Percentiles rank a stretch among this genome's conserved stretches.
Evolutionary conservation across 345 rosid genomes (phyloP).

Genomic region (Sisymbrium irio): DNA sequence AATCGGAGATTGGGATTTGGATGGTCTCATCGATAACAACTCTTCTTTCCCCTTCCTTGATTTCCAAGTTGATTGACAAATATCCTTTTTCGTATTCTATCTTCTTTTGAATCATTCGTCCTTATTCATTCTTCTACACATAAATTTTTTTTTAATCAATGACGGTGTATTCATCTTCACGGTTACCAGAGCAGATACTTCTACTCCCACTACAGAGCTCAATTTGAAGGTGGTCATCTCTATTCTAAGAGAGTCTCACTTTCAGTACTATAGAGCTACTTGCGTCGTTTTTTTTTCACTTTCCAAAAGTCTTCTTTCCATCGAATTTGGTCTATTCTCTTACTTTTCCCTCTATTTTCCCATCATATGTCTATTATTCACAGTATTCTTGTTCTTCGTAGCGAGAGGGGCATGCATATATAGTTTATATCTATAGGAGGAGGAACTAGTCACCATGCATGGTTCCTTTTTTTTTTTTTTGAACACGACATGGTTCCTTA

Average conservation of each 20-base stretch:
- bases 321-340: not conserved
- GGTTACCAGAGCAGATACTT: not conserved
- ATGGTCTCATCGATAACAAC: slow-evolving; percentile 67
- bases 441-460: slow-evolving; percentile 22
- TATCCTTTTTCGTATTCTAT: not conserved
- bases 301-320: not conserved
- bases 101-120: not conserved
- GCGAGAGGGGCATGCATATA: not conserved
- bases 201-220: not conserved
- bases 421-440: slow-evolving; percentile 2
- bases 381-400: not conserved
- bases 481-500: too few relatives aligned
- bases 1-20: slow-evolving; percentile 91
- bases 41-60: slow-evolving; percentile 75
- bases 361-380: slow-evolving; percentile 12
- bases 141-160: not conserved
- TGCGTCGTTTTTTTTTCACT: not conserved
- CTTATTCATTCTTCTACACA: slow-evolving; percentile 19
- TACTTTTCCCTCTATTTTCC: not conserved
- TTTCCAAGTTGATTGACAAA: slow-evolving; percentile 59
- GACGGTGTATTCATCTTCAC: slow-evolving; percentile 8
- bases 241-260: not conserved
- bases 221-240: slow-evolving; percentile 1
- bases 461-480: slow-evolving; percentile 23
- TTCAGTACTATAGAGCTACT: not conserved